Evolutionary conservation across 2,329 filamentous ascomycete species (phyloP).

Genomic region (Alternaria sp.): DNA sequence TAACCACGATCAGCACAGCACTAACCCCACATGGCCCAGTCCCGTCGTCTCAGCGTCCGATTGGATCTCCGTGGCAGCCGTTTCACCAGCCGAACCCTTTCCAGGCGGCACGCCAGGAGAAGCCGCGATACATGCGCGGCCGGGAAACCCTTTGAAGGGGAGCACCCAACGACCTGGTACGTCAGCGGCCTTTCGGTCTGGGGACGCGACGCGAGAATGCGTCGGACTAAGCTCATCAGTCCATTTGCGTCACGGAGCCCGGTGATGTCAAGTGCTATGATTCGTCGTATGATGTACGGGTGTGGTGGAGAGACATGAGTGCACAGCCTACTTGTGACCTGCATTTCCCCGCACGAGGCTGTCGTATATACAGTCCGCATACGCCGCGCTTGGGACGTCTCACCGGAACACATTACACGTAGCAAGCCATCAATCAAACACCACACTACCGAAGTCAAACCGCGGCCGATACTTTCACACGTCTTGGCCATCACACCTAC

Average conservation of each 20-base stretch:
- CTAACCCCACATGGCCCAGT: conserved; percentile 25
- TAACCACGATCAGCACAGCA: conserved; percentile 15
- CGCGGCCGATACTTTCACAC: conserved; percentile 25
- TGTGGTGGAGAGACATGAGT: conserved; percentile 32
- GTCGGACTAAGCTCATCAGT: conserved; percentile 28
- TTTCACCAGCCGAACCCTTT: conserved; percentile 18
- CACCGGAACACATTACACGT: conserved; percentile 20
- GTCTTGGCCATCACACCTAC: conserved; percentile 16
- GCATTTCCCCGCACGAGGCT: conserved; percentile 29
- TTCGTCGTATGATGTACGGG: conserved; percentile 41
- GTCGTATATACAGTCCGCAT: conserved; percentile 31
- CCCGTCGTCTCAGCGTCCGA: conserved; percentile 13
- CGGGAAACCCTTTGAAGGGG: conserved; percentile 30
- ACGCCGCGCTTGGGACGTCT: conserved; percentile 20
- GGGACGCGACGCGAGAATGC: conserved; percentile 33
- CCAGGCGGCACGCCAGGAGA: conserved; percentile 17
- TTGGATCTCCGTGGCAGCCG: conserved; percentile 25
- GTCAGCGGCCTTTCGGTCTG: conserved; percentile 23
- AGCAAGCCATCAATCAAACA: conserved; percentile 18
- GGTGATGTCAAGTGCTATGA: conserved; percentile 32
- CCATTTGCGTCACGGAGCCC: conserved; percentile 8
- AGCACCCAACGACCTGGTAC: conserved; percentile 21
- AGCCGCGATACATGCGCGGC: conserved; percentile 39
- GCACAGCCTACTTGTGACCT: conserved; percentile 38
- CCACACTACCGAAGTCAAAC: conserved; percentile 13